Evolutionary conservation across 768 basidiomycete species (phyloP).

Genomic region (Mycena maculata): DNA sequence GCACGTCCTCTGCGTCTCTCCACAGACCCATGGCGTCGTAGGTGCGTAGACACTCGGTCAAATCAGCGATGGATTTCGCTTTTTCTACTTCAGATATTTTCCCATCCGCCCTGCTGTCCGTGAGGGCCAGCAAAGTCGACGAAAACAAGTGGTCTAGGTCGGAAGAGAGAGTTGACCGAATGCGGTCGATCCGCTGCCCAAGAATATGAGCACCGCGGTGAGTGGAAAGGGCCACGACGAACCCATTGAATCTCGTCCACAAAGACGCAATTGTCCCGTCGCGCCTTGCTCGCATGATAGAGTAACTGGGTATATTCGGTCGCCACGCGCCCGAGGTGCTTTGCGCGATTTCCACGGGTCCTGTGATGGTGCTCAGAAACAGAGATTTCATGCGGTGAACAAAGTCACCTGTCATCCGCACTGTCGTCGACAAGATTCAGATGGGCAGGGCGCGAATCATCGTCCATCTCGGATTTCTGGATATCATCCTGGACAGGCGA

Average conservation of each 20-base stretch:
- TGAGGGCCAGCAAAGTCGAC: slow-evolving; percentile 64
- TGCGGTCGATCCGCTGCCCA: slow-evolving; percentile 78
- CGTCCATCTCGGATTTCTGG: slow-evolving; percentile 47
- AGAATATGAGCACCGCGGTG: slow-evolving; percentile 19
- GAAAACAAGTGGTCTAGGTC: slow-evolving; percentile 89
- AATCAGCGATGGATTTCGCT: slow-evolving; percentile 69
- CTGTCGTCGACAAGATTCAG: slow-evolving; percentile 53
- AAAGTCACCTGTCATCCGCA: slow-evolving; percentile 54
- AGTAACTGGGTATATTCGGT: slow-evolving; percentile 92
- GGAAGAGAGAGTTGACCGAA: slow-evolving; percentile 85
- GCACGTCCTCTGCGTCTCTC: slow-evolving; percentile 89
- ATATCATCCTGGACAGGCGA: slow-evolving; percentile 59
- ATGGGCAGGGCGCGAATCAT: slow-evolving; percentile 48
- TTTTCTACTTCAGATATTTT: slow-evolving; percentile 73
- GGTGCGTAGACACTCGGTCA: slow-evolving; percentile 82
- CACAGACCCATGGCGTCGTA: slow-evolving; percentile 86
- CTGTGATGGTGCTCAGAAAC: slow-evolving; percentile 36
- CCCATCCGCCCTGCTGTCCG: slow-evolving; percentile 58
- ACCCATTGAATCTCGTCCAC: slow-evolving; percentile 91
- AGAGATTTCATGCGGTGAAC: slow-evolving; percentile 22
- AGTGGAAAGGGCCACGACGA: slow-evolving; percentile 41
- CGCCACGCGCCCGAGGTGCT: slow-evolving; percentile 87
- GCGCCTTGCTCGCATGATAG: slow-evolving; percentile 89
- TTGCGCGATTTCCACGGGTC: slow-evolving; percentile 72
- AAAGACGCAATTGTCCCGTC: slow-evolving; percentile 79